Percentiles rank a stretch among this genome's conserved stretches.
These are phyloP conservation scores for Kingdonia uniflora DNA, from an alignment of 164 flowering plant genomes.

Conservation along the genomic window DNA sequence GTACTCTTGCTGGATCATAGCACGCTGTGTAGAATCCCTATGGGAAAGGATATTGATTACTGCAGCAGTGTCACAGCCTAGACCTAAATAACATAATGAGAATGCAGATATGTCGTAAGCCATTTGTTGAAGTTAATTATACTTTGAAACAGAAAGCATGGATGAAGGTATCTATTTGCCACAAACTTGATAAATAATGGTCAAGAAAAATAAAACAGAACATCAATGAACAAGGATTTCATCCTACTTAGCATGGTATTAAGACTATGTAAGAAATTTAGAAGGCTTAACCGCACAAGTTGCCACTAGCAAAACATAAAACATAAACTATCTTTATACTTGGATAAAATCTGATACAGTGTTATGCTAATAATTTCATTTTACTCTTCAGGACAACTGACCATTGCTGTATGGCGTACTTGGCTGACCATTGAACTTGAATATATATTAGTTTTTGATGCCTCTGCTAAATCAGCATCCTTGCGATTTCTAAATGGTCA, in stretches of 20 bases:
- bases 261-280: neutral
- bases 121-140: too few species aligned
- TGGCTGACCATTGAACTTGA: too few species aligned
- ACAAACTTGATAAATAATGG: neutral
- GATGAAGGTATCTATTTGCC: neutral
- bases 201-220: neutral
- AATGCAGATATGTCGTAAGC: neutral
- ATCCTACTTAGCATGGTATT: neutral
- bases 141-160: too few species aligned
- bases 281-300: neutral
- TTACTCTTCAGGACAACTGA: too few species aligned
- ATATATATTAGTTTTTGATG: too few species aligned
- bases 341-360: too few species aligned
- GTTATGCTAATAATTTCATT: too few species aligned
- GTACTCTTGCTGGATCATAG: conserved; percentile 57
- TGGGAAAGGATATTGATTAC: conserved; percentile 62
- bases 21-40: conserved; percentile 57
- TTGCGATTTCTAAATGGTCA: too few species aligned
- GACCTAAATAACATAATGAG: conserved; percentile 29
- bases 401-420: too few species aligned
- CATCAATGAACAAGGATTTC: neutral
- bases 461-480: too few species aligned
- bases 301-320: too few species aligned
- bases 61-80: conserved; percentile 61
- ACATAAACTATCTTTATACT: too few species aligned